A percentile compares a stretch with the other conserved stretches of the same genome.
phyloP scores from a whole-genome alignment of 305 asterid genomes.

The Striga hermonthica region DNA sequence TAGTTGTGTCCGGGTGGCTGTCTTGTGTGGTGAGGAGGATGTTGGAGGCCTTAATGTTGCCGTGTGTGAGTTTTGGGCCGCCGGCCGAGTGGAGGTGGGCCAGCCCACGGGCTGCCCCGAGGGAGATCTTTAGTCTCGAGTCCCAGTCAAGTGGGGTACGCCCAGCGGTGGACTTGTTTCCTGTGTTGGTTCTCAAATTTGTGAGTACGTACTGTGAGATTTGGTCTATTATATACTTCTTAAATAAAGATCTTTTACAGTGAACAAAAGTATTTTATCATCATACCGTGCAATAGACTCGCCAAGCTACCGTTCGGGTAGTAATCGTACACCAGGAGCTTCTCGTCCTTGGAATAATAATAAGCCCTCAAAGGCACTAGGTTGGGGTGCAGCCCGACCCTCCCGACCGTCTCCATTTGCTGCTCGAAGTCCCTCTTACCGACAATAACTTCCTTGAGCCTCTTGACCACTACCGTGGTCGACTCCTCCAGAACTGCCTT shows the following conservation, averaged over 20 bases:
- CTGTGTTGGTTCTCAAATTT: not conserved
- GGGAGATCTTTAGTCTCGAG: not conserved
- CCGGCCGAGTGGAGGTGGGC: conserved; percentile 11
- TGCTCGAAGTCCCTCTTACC: conserved; percentile 14
- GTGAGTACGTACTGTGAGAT: no score
- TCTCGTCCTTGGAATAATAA: conserved; percentile 5
- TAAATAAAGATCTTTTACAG: no score
- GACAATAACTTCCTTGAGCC: conserved; percentile 22
- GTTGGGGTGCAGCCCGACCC: conserved; percentile 20
- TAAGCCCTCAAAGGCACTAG: conserved; percentile 29
- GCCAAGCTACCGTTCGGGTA: conserved; percentile 6
- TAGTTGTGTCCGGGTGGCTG: not conserved
- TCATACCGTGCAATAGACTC: conserved; percentile 2
- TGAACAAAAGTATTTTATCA: no score
- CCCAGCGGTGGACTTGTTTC: conserved; percentile 6
- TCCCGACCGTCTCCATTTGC: conserved; percentile 29
- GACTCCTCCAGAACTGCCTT: conserved; percentile 21
- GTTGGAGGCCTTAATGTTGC: conserved; percentile 1
- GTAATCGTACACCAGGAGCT: conserved; percentile 25
- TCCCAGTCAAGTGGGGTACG: conserved; percentile 6
- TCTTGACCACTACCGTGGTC: conserved; percentile 28
- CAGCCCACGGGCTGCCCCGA: not conserved
- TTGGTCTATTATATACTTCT: no score
- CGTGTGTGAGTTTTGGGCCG: not conserved
- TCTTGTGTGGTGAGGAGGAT: not conserved